Conservation (phyloP, 441 rosid genomes). For the Metrosideros polymorpha region DNA sequence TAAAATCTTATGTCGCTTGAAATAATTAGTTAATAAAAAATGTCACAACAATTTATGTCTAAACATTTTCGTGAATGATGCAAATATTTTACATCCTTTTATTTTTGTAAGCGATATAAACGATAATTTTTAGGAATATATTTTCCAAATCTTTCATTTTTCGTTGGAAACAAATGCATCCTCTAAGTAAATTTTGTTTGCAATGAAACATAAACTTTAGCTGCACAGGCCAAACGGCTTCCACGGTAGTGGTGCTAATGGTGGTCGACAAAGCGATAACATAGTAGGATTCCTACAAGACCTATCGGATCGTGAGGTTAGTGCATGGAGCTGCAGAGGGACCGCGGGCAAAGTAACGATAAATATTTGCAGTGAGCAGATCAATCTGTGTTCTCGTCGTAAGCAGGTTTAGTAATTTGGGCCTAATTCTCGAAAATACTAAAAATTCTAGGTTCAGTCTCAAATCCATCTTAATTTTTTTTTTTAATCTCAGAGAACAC, state of each 20-base stretch:
- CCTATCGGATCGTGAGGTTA: background rate
- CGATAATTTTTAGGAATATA: background rate
- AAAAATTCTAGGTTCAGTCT: no score
- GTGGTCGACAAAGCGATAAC: background rate
- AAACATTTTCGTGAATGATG: background rate
- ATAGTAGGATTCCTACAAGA: background rate
- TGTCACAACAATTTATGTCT: background rate
- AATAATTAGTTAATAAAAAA: background rate
- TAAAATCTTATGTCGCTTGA: fast-evolving
- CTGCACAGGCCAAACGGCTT: background rate
- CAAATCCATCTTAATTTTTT: no score
- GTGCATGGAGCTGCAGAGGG: background rate
- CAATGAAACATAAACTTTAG: background rate
- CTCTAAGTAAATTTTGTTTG: background rate
- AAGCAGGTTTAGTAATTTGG: no score
- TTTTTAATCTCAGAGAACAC: no score
- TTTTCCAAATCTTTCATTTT: no score
- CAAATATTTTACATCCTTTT: background rate
- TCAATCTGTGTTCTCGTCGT: no score
- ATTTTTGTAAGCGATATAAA: background rate
- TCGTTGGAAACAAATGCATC: no score
- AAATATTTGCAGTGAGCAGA: background rate
- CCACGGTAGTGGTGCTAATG: background rate
- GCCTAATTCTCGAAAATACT: no score
- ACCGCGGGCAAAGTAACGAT: background rate